Base-by-base conservation (phyloP, 2,329 filamentous ascomycete species). In the Dactylonectria estremocensis region DNA sequence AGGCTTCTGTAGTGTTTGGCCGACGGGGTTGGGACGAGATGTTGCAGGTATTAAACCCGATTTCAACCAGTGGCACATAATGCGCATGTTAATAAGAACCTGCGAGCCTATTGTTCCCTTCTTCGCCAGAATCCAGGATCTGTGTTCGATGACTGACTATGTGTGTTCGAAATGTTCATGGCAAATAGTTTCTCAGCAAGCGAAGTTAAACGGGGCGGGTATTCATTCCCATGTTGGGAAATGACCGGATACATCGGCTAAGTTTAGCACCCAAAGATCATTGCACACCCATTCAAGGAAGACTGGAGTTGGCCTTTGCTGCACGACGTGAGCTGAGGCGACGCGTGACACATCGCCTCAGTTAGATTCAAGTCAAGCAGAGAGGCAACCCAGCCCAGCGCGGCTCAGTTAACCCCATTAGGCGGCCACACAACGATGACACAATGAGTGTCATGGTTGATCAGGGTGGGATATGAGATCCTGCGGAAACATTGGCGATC, bases 41-140 rank as follows among this genome's bases (percentile, higher is more conserved):
- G 62, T 22, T 57, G 28, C 48, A 52, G 61, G 53, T 46, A 64
- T 52, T 57, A 33, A 16, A 24, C 46, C 58, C 46, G 54, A 31
- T 53, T 53, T 22, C 43, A 33, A 43, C 46, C 46, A 64, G 31
- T 40, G 31, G 46, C 31, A 31, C 37, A 45, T 18, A 16, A 18
- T 49, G 6, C 6, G 3, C 49, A 8, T 18, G 9, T 33, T 18
- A 28, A 53, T 37, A 11, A 4, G n/a, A 16, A 4, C 14, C 4
- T 18, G 28, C 5, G 16, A 33, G 16, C 24, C 8, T 28, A 18
- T 28, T 35, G 10, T 11, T 53, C 14, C 14, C 11, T 5, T 35
- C 13, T 53, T 11, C 3, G 28, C 3, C 20, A 20, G 4, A 35
- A 5, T 10, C 13, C 7, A 9, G n/a, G 33, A 53, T 31, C n/a